Conservation (phyloP, 2,329 filamentous ascomycete genomes). For the Neonectria magnoliae region DNA sequence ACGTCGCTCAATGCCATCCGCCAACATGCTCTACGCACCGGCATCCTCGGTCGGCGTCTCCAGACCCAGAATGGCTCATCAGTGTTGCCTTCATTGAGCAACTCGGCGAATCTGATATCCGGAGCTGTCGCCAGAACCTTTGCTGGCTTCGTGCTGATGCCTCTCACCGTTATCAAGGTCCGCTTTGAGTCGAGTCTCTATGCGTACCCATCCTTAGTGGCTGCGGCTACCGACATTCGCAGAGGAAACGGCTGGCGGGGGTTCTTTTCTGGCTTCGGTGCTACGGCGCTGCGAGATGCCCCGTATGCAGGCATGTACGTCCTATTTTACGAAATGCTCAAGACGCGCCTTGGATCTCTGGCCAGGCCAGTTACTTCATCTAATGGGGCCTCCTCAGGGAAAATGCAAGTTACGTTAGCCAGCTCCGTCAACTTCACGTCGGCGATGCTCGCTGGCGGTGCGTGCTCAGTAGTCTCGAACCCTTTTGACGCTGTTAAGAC, state of each 20-base stretch:
- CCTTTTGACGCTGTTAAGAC: conserved; percentile 98
- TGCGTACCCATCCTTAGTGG: conserved; percentile 78
- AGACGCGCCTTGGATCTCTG: conserved; percentile 63
- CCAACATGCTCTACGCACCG: conserved; percentile 61
- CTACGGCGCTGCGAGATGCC: conserved; percentile 92
- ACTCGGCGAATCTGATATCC: conserved; percentile 84
- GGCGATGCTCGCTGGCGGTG: conserved; percentile 80
- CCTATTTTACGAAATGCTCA: conserved; percentile 88
- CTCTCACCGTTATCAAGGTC: conserved; percentile 95
- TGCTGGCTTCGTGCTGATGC: conserved; percentile 93
- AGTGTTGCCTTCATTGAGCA: conserved; percentile 82
- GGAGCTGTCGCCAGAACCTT: conserved; percentile 86
- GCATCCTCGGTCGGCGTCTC: conserved; percentile 35
- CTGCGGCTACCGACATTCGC: conserved; percentile 79
- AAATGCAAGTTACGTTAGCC: conserved; percentile 49
- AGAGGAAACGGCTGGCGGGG: conserved; percentile 78
- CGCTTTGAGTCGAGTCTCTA: conserved; percentile 93
- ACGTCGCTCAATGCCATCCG: conserved; percentile 85
- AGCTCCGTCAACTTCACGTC: conserved; percentile 86
- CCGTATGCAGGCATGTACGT: conserved; percentile 97
- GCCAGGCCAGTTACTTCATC: conserved; percentile 24
- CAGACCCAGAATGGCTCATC: conserved; percentile 62
- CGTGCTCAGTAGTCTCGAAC: conserved; percentile 91
- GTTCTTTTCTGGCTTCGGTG: conserved; percentile 94
- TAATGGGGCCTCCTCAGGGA: conserved; percentile 26